Conservation (phyloP, 768 basidiomycete genomes). For the Boletus insuetus region DNA sequence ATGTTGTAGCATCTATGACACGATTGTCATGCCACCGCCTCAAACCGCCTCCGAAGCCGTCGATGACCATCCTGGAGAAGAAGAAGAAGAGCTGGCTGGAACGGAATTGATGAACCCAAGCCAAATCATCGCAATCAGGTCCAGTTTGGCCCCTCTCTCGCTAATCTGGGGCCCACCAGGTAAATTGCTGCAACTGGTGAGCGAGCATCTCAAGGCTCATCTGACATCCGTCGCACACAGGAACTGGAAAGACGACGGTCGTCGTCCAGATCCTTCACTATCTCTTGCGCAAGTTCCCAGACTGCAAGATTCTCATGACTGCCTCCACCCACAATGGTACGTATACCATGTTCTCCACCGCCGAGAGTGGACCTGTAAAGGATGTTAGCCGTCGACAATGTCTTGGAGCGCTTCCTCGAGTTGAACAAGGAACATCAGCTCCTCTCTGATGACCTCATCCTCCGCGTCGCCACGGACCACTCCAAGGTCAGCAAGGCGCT, state of each 20-base stretch:
- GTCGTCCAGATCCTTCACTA: constrained; percentile 57
- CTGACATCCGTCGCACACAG: constrained; percentile 28
- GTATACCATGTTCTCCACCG: neutral
- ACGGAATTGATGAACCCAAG: constrained; percentile 47
- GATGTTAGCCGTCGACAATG: constrained; percentile 65
- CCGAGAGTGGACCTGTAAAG: neutral
- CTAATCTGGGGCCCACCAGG: constrained; percentile 74
- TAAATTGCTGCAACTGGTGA: constrained; percentile 11
- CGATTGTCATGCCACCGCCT: constrained; percentile 38
- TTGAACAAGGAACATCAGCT: constrained; percentile 43
- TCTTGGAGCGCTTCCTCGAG: constrained; percentile 58
- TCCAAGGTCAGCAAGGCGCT: constrained; percentile 57
- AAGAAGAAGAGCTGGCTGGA: constrained; percentile 14
- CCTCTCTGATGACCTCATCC: constrained; percentile 54
- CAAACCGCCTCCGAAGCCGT: constrained; percentile 18
- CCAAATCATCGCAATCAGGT: constrained; percentile 49
- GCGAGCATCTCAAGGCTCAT: neutral
- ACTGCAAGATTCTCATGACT: constrained; percentile 60
- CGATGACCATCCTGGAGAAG: neutral
- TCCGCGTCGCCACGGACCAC: constrained; percentile 66
- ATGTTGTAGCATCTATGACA: constrained; percentile 49
- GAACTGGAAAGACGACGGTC: constrained; percentile 71
- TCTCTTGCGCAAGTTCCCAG: constrained; percentile 32
- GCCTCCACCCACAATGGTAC: constrained; percentile 69
- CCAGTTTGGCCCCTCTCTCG: constrained; percentile 44